Evolutionary conservation across 2,329 filamentous ascomycete species (phyloP).

Genomic region (Elsinoe necatrix): DNA sequence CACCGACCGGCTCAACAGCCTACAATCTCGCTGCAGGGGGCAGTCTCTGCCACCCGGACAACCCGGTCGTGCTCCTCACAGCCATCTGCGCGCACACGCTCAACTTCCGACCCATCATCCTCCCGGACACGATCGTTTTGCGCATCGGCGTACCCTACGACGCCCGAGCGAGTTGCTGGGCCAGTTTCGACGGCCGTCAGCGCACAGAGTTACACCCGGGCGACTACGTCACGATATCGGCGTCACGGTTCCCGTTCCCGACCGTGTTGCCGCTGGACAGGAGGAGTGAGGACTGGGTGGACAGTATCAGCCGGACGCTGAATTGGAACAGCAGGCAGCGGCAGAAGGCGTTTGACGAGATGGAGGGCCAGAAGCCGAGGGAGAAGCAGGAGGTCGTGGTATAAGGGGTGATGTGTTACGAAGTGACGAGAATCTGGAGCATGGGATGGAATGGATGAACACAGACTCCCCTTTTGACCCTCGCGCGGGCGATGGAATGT

Average conservation of each 20-base stretch:
- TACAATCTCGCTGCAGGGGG: constrained; percentile 96
- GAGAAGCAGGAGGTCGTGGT: constrained; percentile 6
- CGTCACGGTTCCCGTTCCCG: constrained; percentile 71
- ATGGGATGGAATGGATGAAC: neutral
- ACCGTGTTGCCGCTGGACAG: constrained; percentile 59
- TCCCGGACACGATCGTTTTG: constrained; percentile 91
- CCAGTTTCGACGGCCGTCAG: constrained; percentile 93
- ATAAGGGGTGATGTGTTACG: constrained; percentile 5
- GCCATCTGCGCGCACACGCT: constrained; percentile 92
- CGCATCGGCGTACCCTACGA: constrained; percentile 92
- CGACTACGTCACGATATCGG: constrained; percentile 78
- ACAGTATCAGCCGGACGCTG: constrained; percentile 68
- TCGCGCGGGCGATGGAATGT: too few species aligned
- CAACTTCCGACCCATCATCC: constrained; percentile 90
- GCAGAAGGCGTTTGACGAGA: constrained; percentile 51
- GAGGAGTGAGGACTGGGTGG: constrained; percentile 70
- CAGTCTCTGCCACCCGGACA: constrained; percentile 89
- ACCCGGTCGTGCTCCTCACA: constrained; percentile 89
- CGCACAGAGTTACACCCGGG: constrained; percentile 63
- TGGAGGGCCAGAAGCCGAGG: constrained; percentile 7
- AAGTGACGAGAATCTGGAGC: neutral
- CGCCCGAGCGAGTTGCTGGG: constrained; percentile 82
- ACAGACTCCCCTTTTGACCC: too few species aligned
- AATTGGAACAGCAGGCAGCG: constrained; percentile 75
- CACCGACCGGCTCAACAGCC: constrained; percentile 87